A percentile compares a stretch with the other conserved stretches of the same genome.
These are phyloP conservation scores for Phytophthora pini DNA, from an alignment of 352 stramenopile genomes.

Conservation along the genomic window DNA sequence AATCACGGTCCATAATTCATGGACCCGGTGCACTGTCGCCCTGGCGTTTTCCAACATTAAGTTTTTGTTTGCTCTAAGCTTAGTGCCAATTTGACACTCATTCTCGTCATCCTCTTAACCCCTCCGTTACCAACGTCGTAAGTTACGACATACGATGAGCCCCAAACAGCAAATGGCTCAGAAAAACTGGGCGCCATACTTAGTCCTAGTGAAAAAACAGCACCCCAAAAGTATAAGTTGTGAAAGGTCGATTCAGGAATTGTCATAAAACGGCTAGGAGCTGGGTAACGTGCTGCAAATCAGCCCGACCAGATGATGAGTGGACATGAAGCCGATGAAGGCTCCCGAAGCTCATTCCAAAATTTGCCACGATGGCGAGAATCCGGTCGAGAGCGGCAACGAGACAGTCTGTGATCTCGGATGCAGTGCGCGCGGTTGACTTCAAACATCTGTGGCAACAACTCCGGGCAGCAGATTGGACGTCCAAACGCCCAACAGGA, in stretches of 20 bases:
- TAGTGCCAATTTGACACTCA: too few relatives aligned
- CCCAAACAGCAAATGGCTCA: conserved; percentile 14
- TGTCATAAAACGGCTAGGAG: neutral
- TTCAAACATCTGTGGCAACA: conserved; percentile 3
- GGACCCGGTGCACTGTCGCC: too few relatives aligned
- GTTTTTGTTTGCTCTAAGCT: too few relatives aligned
- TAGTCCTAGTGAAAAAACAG: conserved; percentile 4
- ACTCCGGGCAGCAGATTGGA: neutral
- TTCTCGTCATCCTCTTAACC: neutral
- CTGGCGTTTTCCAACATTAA: too few relatives aligned
- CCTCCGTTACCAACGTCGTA: conserved; percentile 9
- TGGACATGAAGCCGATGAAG: neutral
- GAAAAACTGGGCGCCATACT: conserved; percentile 4
- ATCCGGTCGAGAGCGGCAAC: neutral
- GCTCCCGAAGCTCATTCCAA: neutral
- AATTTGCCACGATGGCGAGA: conserved; percentile 4
- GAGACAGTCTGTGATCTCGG: neutral
- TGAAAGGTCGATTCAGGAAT: neutral
- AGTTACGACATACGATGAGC: conserved; percentile 7
- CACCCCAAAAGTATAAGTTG: conserved; percentile 1
- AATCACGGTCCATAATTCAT: too few relatives aligned
- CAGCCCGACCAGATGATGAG: neutral
- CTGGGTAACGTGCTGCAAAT: neutral
- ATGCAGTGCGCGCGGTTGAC: neutral
- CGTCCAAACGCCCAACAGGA: neutral